phyloP scores from a whole-genome alignment of 2,329 filamentous ascomycete genomes.

The Mycosphaerella sp. region DNA sequence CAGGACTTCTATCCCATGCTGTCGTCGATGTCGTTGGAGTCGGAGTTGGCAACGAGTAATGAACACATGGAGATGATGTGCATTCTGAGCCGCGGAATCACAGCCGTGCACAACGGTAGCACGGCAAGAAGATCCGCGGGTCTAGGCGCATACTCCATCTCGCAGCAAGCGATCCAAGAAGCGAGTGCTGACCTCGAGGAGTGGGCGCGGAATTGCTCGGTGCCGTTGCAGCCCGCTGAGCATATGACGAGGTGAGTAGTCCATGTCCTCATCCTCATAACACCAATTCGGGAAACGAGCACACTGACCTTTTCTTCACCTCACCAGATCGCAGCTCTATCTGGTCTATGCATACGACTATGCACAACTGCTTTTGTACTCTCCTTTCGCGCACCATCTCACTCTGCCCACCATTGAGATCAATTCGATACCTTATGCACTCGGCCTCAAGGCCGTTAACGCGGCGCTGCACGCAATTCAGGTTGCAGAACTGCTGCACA shows the following conservation, averaged over 20 bases:
- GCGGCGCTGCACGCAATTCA: constrained; percentile 16
- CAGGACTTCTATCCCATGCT: constrained; percentile 8
- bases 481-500: constrained; percentile 17
- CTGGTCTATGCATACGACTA: constrained; percentile 17
- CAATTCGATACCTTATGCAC: constrained; percentile 1
- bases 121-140: constrained; percentile 1
- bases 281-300: neutral
- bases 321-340: constrained; percentile 15
- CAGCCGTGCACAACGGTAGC: constrained; percentile 2
- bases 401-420: constrained; percentile 1
- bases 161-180: constrained; percentile 4
- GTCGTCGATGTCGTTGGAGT: constrained; percentile 5
- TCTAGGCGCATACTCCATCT: constrained; percentile 3
- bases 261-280: neutral
- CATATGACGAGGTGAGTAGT: constrained; percentile 18
- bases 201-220: constrained; percentile 11
- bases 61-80: constrained; percentile 16
- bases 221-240: constrained; percentile 11
- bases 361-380: constrained; percentile 16
- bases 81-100: constrained; percentile 11
- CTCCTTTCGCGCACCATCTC: constrained; percentile 19
- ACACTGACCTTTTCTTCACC: constrained; percentile 1
- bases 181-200: constrained; percentile 12
- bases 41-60: constrained; percentile 11
- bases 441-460: constrained; percentile 12